Evolutionary conservation across 441 rosid genomes (phyloP).

Genomic region (Geranium incanum): DNA sequence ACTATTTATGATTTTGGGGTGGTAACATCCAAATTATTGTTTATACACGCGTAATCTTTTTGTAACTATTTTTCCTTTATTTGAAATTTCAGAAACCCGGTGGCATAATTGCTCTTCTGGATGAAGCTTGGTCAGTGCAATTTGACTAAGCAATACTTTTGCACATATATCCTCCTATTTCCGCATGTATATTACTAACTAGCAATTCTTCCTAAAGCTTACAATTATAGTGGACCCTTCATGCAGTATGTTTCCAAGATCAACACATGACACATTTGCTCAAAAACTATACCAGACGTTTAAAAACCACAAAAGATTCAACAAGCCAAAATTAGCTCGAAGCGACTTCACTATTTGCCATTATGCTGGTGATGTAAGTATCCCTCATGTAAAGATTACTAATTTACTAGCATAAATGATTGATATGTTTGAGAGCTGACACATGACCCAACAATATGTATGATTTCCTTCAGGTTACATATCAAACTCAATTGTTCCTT

Average conservation of each 20-base stretch:
- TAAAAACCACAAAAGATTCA: constrained; percentile 81
- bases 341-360: constrained; percentile 94
- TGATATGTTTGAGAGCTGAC: background rate
- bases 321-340: constrained; percentile 88
- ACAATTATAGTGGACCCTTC: constrained; percentile 19
- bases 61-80: constrained; percentile 6
- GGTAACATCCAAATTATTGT: background rate
- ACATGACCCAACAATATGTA: constrained; percentile 4
- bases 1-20: background rate
- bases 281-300: constrained; percentile 95
- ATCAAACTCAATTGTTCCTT: constrained; percentile 91
- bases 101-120: constrained; percentile 96
- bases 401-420: background rate
- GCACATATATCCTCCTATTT: constrained; percentile 13
- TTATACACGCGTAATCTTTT: background rate
- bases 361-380: constrained; percentile 96
- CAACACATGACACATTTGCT: constrained; percentile 97
- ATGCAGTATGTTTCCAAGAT: constrained; percentile 95
- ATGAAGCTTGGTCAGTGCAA: constrained; percentile 93
- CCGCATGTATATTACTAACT: constrained; percentile 20
- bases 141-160: constrained; percentile 10
- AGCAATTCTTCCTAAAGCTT: constrained; percentile 16
- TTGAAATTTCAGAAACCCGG: constrained; percentile 85
- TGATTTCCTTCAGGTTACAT: constrained; percentile 67
- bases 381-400: background rate